Evolutionary conservation across 208 protist species (phyloP), one percentile per base, ranked within the genome.

Genomic region (Polymyxa betae): DNA sequence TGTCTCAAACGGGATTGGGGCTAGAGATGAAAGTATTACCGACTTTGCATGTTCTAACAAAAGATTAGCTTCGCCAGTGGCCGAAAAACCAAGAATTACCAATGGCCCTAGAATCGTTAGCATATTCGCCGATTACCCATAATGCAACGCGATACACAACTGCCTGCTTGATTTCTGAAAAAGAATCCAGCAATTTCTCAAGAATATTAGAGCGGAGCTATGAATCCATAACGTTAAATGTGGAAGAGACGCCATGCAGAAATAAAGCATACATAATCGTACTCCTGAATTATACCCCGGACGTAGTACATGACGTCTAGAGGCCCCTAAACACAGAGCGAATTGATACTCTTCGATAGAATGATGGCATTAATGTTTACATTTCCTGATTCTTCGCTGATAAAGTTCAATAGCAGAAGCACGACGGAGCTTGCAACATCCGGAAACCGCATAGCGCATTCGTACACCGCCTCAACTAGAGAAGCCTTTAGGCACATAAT

Each of bases 81-180:
- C 35, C 5, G 72, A 5, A 35, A 35, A 82, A 82, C 5, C 49
- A 24, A 29, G 5, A 29, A 60, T 29, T 60, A 90, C 45, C 54
- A 38, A 91, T 40, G 32, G 82, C 12, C 91, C 91, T 38, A 12
- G 41, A 87, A 0, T 93, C 93, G 10, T 90, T 72, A 5, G 92
- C 91, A 92, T 98, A 96, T 88, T 97, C 95, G 46, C 97, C 96
- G 38, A 99, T 93, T 0, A 99, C 95, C 98, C 97, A 98, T 89
- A 98, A 91, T 29, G 95, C 93, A 38, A 95, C 93, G 78, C 96
- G 94, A 68, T 96, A 91, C 0, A 94, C 93, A 32, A 90, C 90
- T 0, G 93, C 91, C 10, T 91, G 90, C n/a, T 90, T 87, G n/a
- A 95, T 94, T n/a, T 68, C 29, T 20, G 92, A 64, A 40, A 95